phyloP scores from a whole-genome alignment of 2,329 filamentous ascomycete genomes.

The Phialophora expanda region DNA sequence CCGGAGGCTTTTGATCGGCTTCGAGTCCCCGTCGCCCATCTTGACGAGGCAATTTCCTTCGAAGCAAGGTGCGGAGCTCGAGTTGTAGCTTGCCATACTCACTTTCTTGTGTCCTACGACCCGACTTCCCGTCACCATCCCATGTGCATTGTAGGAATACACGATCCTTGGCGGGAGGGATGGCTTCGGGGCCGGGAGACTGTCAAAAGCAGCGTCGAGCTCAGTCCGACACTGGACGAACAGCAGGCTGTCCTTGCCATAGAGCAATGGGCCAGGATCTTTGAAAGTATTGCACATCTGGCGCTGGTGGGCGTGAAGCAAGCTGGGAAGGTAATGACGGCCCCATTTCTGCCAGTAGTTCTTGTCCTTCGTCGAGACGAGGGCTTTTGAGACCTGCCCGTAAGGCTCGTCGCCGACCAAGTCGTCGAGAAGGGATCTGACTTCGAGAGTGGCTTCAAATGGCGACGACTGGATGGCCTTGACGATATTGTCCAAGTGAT shows the following conservation, averaged over 20 bases:
- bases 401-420: slow-evolving; percentile 51
- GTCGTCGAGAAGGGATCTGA: slow-evolving; percentile 54
- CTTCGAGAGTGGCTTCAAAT: slow-evolving; percentile 8
- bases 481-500: slow-evolving; percentile 13
- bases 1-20: slow-evolving; percentile 54
- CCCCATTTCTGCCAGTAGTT: slow-evolving; percentile 60
- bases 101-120: slow-evolving; percentile 29
- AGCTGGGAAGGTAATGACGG: slow-evolving; percentile 62
- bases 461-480: slow-evolving; percentile 18
- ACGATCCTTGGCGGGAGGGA: slow-evolving; percentile 30
- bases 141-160: slow-evolving; percentile 8
- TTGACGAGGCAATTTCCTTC: slow-evolving; percentile 56
- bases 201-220: slow-evolving; percentile 54
- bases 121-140: slow-evolving; percentile 12
- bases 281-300: slow-evolving; percentile 69
- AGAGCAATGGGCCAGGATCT: slow-evolving; percentile 63
- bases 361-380: slow-evolving; percentile 13
- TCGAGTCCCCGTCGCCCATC: slow-evolving; percentile 48
- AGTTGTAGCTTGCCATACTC: slow-evolving; percentile 55
- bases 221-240: slow-evolving; percentile 58
- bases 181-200: slow-evolving; percentile 41
- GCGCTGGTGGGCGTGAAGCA: slow-evolving; percentile 61
- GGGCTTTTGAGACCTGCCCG: slow-evolving; percentile 34
- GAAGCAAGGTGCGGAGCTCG: slow-evolving; percentile 57
- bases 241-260: slow-evolving; percentile 57